These are phyloP conservation scores for Vigna angularis DNA, from an alignment of 306 rosid species.

Conservation along the genomic window DNA sequence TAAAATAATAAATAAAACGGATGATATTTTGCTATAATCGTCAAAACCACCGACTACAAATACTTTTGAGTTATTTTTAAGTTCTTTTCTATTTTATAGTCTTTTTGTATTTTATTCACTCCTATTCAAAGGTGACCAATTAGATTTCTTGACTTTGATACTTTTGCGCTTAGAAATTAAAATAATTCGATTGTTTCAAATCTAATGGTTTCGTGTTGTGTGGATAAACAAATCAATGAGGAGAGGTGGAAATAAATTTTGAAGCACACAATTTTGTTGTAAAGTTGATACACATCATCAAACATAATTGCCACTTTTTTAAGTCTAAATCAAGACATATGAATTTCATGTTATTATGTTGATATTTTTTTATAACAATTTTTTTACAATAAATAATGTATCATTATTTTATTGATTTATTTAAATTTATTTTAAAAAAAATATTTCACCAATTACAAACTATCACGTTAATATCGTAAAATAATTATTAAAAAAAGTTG, in stretches of 20 bases:
- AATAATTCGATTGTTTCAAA: background rate
- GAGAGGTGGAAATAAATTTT: background rate
- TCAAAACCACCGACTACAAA: background rate
- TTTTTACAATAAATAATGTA: too few relatives aligned
- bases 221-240: background rate
- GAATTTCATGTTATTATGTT: background rate
- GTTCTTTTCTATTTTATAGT: background rate
- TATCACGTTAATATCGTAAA: too few relatives aligned
- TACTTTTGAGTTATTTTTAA: background rate
- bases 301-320: background rate
- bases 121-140: conserved; percentile 2
- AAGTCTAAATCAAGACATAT: background rate
- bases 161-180: background rate
- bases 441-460: too few relatives aligned
- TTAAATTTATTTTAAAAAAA: too few relatives aligned
- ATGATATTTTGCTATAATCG: background rate
- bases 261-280: background rate
- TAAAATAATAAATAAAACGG: too few relatives aligned
- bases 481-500: too few relatives aligned
- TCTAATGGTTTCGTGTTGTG: background rate
- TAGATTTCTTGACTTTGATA: conserved; percentile 23
- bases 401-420: too few relatives aligned
- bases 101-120: background rate
- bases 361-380: too few relatives aligned
- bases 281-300: background rate